Evolutionary conservation across 306 rosid species (phyloP).

Genomic region (Quercus berberidifolia): DNA sequence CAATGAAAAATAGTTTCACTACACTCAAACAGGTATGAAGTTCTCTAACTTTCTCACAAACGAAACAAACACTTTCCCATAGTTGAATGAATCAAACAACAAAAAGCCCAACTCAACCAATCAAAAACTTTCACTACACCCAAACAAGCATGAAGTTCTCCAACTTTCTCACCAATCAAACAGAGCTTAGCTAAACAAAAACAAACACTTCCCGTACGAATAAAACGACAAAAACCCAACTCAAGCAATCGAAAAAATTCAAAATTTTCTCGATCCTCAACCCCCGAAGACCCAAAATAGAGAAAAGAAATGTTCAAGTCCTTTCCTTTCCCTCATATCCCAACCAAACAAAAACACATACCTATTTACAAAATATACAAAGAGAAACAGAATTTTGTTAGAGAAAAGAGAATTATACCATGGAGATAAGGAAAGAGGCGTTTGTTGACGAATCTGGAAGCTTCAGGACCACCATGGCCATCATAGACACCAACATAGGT

Average conservation of each 20-base stretch:
- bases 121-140: background rate
- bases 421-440: constrained; percentile 68
- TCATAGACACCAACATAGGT: constrained; percentile 88
- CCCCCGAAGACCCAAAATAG: background rate
- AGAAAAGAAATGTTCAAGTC: background rate
- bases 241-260: too few species aligned
- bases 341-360: background rate
- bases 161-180: background rate
- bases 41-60: background rate
- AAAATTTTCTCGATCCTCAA: background rate
- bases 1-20: too few species aligned
- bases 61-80: background rate
- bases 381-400: background rate
- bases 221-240: too few species aligned
- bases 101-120: background rate
- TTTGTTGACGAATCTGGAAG: constrained; percentile 81
- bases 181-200: too few species aligned
- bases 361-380: background rate
- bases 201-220: too few species aligned
- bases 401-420: constrained; percentile 32
- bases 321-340: background rate
- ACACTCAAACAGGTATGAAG: too few species aligned
- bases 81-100: background rate
- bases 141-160: background rate
- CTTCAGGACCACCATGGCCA: constrained; percentile 98